Evolutionary conservation across 2,329 filamentous ascomycete genomes (phyloP), one percentile per base, ranked within the genome.

Genomic region (Arthrobotrys megalospora): DNA sequence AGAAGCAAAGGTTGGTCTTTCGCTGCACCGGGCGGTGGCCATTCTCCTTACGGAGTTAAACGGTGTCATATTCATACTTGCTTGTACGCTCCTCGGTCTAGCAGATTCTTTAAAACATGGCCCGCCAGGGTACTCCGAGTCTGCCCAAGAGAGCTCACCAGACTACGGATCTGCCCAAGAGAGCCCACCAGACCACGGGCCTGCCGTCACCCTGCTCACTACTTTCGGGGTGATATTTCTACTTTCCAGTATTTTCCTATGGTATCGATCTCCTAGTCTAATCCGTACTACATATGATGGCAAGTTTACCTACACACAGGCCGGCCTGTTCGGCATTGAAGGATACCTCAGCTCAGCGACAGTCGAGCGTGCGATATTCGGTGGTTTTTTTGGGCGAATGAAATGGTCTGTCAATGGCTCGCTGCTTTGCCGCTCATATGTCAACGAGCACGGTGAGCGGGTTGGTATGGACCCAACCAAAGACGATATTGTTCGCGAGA

Each of bases 251-350:
- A 1, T 45, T n/a, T 14, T 36, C 21, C 50, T 80, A 28, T 82
- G 79, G 79, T 41, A 82, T 24, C 78, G 79, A 36, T 82, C 80
- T 2, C 82, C 83, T 1, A 80, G 78, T 10, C 62, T 84, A 36
- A 72, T 83, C 5, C 78, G 81, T 8, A 55, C 80, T 52, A 80
- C 82, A 48, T 82, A 83, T 24, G 80, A 81, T 12, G 82, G 82
- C 58, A 83, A 83, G 76, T 83, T 84, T 47, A 78, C 60, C 38
- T 79, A 81, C 6, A 81, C 83, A 0, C 82, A 83, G 47, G 81
- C 82, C 0, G 80, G 82, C 12, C 81, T 84, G 53, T 84, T 84
- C 71, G 82, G 83, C 11, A 81, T 84, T 65, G 83, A 84, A 68
- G 83, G 83, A 2, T 80, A 83, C 50, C 78, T 84, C 48, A 82